Base-by-base conservation (phyloP, 306 rosid species). In the Elaeagnus macrophylla region DNA sequence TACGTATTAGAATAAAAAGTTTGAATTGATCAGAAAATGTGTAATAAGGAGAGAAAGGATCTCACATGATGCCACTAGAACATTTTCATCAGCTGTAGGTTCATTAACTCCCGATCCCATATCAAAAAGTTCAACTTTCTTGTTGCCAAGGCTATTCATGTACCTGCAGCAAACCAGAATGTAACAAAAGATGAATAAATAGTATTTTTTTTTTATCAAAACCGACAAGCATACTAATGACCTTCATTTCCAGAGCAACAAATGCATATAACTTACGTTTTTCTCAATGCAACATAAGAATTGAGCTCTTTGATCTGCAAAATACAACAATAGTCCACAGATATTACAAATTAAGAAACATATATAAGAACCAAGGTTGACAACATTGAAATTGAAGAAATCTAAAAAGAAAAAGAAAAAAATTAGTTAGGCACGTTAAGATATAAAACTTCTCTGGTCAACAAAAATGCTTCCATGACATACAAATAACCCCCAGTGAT, bases 251-350 rank as follows among this genome's bases (percentile, higher is more conserved):
- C 32, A 25, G 32, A 25, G 32, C 32, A 25, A 25, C 37, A 75
- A 56, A 61, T 43, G 46, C 25, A 66, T 19, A 39, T 56, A 66
- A 72, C 89, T 86, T 77, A 86, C 97, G 96, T 84, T 82, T 93
- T 93, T 75, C 99, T 80, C 82, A 93, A 72, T 59, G 91, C 94
- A 62, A 93, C 94, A 57, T 80, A 87, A 47, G 95, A 84, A 67
- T 93, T 93, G 67, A 93, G 89, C 85, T 93, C 99, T 74, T 93
- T 93, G 84, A 93, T 87, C 99, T 93, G 88, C 79, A 80, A 70
- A 36, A 36, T 42, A 45, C 35, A 3, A 50, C 17, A 55, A 46
- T 16, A 13, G 49, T 37, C 36, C 16, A 35, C 10, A 45, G 60
- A 56, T 57, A 13, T 47, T 39, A 49, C 52, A 51, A 17, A 19